Evolutionary conservation across 2,329 filamentous ascomycete species (phyloP).

Genomic region (Colletotrichum zoysiae): DNA sequence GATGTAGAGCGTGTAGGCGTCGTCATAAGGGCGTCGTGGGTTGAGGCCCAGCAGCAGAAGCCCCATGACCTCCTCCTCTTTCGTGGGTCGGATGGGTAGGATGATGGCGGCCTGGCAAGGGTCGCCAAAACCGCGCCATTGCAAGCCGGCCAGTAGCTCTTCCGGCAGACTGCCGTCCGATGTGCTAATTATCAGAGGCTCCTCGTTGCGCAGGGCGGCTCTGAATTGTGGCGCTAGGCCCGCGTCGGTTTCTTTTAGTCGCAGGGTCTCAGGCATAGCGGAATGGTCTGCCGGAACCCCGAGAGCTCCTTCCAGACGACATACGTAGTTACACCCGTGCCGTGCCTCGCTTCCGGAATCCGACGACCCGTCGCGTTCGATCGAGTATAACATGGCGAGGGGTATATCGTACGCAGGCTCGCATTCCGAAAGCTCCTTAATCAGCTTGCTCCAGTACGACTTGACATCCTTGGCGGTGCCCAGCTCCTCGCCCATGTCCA

Average conservation of each 20-base stretch:
- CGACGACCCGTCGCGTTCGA: slow-evolving; percentile 55
- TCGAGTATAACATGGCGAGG: slow-evolving; percentile 64
- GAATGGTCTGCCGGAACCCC: slow-evolving; percentile 59
- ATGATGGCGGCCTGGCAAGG: slow-evolving; percentile 75
- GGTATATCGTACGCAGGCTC: slow-evolving; percentile 63
- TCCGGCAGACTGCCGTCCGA: slow-evolving; percentile 68
- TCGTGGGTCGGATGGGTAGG: slow-evolving; percentile 76
- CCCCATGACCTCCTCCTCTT: slow-evolving; percentile 74
- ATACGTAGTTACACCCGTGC: slow-evolving; percentile 52
- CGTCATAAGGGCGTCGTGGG: slow-evolving; percentile 78
- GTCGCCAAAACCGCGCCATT: slow-evolving; percentile 74
- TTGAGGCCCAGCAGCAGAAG: slow-evolving; percentile 79
- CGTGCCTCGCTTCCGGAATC: slow-evolving; percentile 43
- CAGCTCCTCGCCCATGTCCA: slow-evolving; percentile 60
- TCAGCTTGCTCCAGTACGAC: slow-evolving; percentile 61
- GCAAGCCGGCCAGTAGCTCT: slow-evolving; percentile 68
- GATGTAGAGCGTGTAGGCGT: slow-evolving; percentile 78
- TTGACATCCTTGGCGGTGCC: slow-evolving; percentile 58
- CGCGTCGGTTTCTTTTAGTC: slow-evolving; percentile 52
- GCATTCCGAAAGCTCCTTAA: slow-evolving; percentile 58
- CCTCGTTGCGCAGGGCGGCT: slow-evolving; percentile 53
- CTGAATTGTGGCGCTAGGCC: slow-evolving; percentile 56
- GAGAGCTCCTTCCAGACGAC: slow-evolving; percentile 59
- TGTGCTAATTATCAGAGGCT: slow-evolving; percentile 57
- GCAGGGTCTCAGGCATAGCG: slow-evolving; percentile 55